Evolutionary conservation across 75 land plant genomes (phyloP), one percentile per base, ranked within the genome.

Genomic region (Selaginella tamariscina): DNA sequence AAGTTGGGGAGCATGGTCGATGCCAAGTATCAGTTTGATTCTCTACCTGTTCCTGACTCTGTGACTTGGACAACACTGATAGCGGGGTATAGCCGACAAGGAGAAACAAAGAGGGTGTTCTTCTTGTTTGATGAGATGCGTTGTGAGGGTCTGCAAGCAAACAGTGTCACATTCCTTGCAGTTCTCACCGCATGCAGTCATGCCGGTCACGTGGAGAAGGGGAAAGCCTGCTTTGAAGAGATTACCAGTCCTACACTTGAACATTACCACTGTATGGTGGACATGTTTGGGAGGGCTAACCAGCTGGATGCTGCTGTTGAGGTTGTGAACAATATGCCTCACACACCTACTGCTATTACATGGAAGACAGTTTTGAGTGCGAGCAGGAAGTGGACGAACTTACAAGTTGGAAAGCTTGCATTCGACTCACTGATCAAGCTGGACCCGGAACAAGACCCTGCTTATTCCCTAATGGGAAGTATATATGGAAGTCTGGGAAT

Each of bases 211-310:
- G 8, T 32, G 1, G 39, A 66, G 1, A 66, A 11, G 24, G 68
- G 33, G 1, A 1, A 13, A 2, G 2, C 11, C n/a, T 32, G 0
- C 54, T 31, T 66, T 15, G 68, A 20, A 33, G 2, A n/a, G 29
- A 66, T 66, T 32, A 56, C 23, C 56, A 69, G 21, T 54, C 68
- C 68, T 22, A 32, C 33, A 2, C 20, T 66, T 20, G 68, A 29
- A 31, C 66, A 63, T 31, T 31, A n/a, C 9, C 21, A 31, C 22
- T 62, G 72, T 23, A 28, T 70, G 72, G 20, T 32, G 32, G 72
- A 70, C 31, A 32, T 70, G 0, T 32, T 70, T 27, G 72, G 72
- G 13, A 65, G 33, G 27, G 28, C 33, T 29, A 60, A 60, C 30
- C 32, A 55, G 0, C 23, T 70, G 2, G 66, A 60, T 22, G 56